Evolutionary conservation across 345 rosid species (phyloP), one percentile per base, ranked within the genome.

Genomic region (Aquilaria yunnanensis): DNA sequence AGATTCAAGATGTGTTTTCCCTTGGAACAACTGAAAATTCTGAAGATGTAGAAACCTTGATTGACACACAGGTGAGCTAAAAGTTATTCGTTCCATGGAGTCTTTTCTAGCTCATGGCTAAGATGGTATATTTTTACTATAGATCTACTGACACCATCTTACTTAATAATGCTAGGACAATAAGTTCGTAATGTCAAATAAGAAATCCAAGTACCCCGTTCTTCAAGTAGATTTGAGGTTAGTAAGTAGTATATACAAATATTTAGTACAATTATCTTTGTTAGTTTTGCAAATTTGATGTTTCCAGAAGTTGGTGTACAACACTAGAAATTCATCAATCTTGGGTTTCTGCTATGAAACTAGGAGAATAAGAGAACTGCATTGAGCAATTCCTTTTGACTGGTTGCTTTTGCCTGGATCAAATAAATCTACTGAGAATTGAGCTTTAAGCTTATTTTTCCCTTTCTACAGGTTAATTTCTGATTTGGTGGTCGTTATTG

Each of bases 181-280:
- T 62, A 93, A 85, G 48, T 95, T 91, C 61, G 97, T 95, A 67
- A 91, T 95, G 96, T 95, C 97, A 32, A 95, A 95, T 80, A 91
- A 85, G 75, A 95, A 95, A 77, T 95, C 99, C 58, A 95, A 95
- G 83, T 95, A 84, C 68, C 97, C 99, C 0, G 71, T 95, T 51
- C 99, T 95, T 70, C 99, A 95, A 86, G 96, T 95, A 51, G 99
- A 95, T 83, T 62, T 91, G 80, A 87, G 99, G 99, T 94, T 71
- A 49, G 65, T 71, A 54, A 56, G 23, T 37, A 37, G 8, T 37
- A 5, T 37, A 37, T 37, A 37, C 5, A 37, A 37, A 3, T 37
- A 37, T 9, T 37, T 9, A 37, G 43, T 37, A 23, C 23, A 37
- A 37, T 37, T 23, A 23, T 23, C 23, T 23, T 23, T 37, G 43